Evolutionary conservation across 2,329 filamentous ascomycete genomes (phyloP), one percentile per base, ranked within the genome.

Genomic region (Coniella vitis): DNA sequence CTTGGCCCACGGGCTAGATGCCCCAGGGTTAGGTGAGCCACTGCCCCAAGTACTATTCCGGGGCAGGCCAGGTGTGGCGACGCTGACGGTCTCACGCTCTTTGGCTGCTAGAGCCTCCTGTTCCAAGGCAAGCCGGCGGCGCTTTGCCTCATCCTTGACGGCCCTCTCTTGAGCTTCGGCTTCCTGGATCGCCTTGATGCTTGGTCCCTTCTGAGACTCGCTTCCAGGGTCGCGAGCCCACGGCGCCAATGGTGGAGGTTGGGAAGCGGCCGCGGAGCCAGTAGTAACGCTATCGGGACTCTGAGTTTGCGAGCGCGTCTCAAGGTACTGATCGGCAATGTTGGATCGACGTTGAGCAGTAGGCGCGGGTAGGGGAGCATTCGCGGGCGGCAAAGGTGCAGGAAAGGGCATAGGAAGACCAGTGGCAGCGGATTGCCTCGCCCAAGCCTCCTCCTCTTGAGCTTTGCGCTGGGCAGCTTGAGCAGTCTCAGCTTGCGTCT

Each of bases 131-230:
- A 83, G 83, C 57, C 86, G 87, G 57, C 90, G 86, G 32, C 84
- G 83, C 14, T 87, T 89, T 47, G 82, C 71, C 61, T 93, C 89
- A 62, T 97, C 91, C 12, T 81, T 84, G 68, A 94, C 87, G 45
- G 91, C 91, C 10, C 90, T 90, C 64, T 93, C 94, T 61, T 86
- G 88, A 32, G 91, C 91, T 65, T 98, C 93, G 4, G 88, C 85
- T 65, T 95, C 91, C 65, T 98, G 93, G 20, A 98, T 98, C 63
- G 98, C 90, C 69, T 90, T 95, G 54, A 98, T 72, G 52, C 90
- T 96, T 2, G 91, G 93, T 0, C 90, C 90, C 66, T 87, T 94
- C 36, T 87, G 81, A 20, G 77, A 70, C 52, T 81, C 76, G 4
- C 74, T 69, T 42, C 86, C 84, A 3, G 79, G 78, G 56, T 97